Base-by-base conservation (phyloP, 305 asterid species). In the Fraxinus platypoda region DNA sequence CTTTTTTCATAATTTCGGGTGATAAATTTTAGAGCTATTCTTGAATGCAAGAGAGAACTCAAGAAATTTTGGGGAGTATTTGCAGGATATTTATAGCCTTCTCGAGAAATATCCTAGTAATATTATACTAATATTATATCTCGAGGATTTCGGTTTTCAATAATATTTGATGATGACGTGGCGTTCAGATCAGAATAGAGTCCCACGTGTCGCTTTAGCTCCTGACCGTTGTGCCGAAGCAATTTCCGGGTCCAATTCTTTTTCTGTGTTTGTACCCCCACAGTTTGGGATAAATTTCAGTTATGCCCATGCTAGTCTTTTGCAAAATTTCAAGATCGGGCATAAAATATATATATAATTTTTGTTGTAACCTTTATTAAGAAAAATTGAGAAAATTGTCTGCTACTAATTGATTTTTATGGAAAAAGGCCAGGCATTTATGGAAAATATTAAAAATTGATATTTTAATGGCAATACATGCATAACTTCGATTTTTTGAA, bases 41-140 rank as follows among this genome's bases (percentile, higher is more conserved):
- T 25, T 64, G 72, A 64, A 64, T 64, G 28, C 72, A 25, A 8
- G 34, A 25, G n/a, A 25, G 72, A 19, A 8, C 3, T 25, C 34
- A 15, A 64, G 71, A 62, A 62, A 23, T 8, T 8, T 2, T 2
- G 4, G 15, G 6, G 0, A 4, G 17, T 9, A 23, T 64, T 64
- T 64, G 72, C 72, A 64, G 52, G 52, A 0, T 88, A 90, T 84
- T 84, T 87, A 87, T 86, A 88, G 86, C 76, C 79, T 78, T 84
- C 86, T 82, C 78, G 11, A 81, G 85, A 88, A 72, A 80, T 76
- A 80, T 86, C 87, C 26, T 17, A 28, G 3, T 6, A 12, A 28
- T 28, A 25, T 83, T 74, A 68, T 68, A 6, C n/a, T 28, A 12
- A 5, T 4, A 17, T 8, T 19, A 62, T 66, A 66, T 68, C 37